Percentiles rank a stretch among this genome's conserved stretches.
These are phyloP conservation scores for Mycosphaerelloides madeirae DNA, from an alignment of 2,329 filamentous ascomycete species.

Conservation along the genomic window DNA sequence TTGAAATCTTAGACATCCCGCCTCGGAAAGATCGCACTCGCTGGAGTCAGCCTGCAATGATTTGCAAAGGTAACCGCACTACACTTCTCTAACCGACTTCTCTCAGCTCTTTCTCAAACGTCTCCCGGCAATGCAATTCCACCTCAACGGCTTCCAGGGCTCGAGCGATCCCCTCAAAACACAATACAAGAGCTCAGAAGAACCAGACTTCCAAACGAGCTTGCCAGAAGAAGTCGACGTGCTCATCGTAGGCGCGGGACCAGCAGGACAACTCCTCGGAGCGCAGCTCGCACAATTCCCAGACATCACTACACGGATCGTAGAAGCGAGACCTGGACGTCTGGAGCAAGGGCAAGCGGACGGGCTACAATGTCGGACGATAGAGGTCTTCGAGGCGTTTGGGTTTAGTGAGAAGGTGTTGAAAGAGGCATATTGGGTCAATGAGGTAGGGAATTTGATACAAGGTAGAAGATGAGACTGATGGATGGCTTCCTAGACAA, in stretches of 20 bases:
- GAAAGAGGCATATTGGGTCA: slow-evolving; percentile 64
- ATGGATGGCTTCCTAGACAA: slow-evolving; percentile 41
- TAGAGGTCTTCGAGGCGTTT: slow-evolving; percentile 71
- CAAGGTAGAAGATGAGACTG: background rate
- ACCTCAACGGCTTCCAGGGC: slow-evolving; percentile 33
- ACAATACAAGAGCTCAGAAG: slow-evolving; percentile 22
- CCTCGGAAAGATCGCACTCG: no score
- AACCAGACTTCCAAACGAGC: slow-evolving; percentile 29
- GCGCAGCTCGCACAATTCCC: slow-evolving; percentile 47
- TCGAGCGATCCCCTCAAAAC: slow-evolving; percentile 29
- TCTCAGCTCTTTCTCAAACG: no score
- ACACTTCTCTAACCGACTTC: background rate
- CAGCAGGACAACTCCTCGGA: slow-evolving; percentile 45
- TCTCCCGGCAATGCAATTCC: slow-evolving; percentile 28
- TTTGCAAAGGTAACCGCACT: background rate
- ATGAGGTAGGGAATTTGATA: slow-evolving; percentile 37
- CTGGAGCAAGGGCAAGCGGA: slow-evolving; percentile 43
- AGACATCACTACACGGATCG: slow-evolving; percentile 47
- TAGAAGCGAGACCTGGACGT: slow-evolving; percentile 33
- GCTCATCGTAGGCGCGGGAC: slow-evolving; percentile 49
- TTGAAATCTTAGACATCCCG: no score
- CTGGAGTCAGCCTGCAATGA: background rate
- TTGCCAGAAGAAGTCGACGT: slow-evolving; percentile 41
- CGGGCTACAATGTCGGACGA: slow-evolving; percentile 59
- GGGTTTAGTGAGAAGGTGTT: slow-evolving; percentile 60